A percentile compares a stretch with the other conserved stretches of the same genome.
Evolutionary conservation across 202 grass and related monocot species (phyloP).

Genomic region (Zoysia matrella): DNA sequence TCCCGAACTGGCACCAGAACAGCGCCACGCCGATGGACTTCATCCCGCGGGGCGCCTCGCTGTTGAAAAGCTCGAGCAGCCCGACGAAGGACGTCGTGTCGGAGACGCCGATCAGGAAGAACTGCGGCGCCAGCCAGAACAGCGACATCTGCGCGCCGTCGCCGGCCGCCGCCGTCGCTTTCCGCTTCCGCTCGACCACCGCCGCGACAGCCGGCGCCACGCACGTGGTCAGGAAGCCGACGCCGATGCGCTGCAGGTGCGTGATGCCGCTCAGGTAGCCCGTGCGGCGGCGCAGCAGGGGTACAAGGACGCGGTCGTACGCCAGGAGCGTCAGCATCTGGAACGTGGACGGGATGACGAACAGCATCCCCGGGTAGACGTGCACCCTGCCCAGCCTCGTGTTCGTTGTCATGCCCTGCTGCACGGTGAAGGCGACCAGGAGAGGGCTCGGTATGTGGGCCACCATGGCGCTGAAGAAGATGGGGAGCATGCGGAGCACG

Average conservation of each 20-base stretch:
- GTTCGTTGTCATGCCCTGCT: slow-evolving; percentile 61
- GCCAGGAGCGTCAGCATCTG: slow-evolving; percentile 50
- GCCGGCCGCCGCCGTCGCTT: background rate
- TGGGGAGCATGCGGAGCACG: slow-evolving; percentile 51
- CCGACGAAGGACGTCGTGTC: slow-evolving; percentile 63
- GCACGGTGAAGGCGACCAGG: slow-evolving; percentile 49
- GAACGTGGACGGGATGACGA: slow-evolving; percentile 50
- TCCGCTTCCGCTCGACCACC: slow-evolving; percentile 53
- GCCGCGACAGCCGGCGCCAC: slow-evolving; percentile 39
- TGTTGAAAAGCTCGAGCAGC: slow-evolving; percentile 65
- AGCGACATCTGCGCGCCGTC: slow-evolving; percentile 50
- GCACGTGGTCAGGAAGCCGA: slow-evolving; percentile 37
- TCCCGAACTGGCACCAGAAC: slow-evolving; percentile 53
- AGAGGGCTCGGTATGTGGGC: slow-evolving; percentile 36
- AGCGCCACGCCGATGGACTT: slow-evolving; percentile 61
- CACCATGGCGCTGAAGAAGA: slow-evolving; percentile 50
- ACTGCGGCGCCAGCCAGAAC: slow-evolving; percentile 61
- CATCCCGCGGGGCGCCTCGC: slow-evolving; percentile 52
- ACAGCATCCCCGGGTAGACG: slow-evolving; percentile 55
- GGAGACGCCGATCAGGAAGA: slow-evolving; percentile 53
- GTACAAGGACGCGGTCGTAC: slow-evolving; percentile 57
- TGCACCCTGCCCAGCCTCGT: slow-evolving; percentile 49
- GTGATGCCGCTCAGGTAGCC: slow-evolving; percentile 55
- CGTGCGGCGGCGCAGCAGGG: slow-evolving; percentile 48
- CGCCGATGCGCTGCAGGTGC: slow-evolving; percentile 54